Percentiles rank a stretch among this genome's conserved stretches.
These are phyloP conservation scores for Aechmea fasciata DNA, from an alignment of 176 grass and related monocot species.

Conservation along the genomic window DNA sequence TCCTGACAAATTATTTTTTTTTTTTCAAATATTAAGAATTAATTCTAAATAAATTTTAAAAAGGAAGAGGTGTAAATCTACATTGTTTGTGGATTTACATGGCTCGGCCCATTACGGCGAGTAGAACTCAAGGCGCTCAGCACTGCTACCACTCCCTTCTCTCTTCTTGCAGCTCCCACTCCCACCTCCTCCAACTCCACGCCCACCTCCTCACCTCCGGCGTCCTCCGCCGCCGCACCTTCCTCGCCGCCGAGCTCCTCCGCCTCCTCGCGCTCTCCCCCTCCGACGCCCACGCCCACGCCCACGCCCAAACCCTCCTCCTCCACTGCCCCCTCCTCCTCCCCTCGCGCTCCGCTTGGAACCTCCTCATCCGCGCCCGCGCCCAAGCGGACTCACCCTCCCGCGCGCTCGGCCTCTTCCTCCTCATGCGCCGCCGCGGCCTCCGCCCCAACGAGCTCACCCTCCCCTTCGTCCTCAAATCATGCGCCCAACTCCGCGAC, in stretches of 20 bases:
- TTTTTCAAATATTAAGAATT: no score
- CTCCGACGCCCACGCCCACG: constrained; percentile 10
- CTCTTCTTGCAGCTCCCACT: constrained; percentile 16
- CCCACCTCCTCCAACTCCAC: constrained; percentile 33
- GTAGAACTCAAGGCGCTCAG: not conserved
- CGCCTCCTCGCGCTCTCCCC: constrained; percentile 38
- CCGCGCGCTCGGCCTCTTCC: constrained; percentile 7
- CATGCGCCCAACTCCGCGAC: constrained; percentile 30
- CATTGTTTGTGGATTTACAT: not conserved
- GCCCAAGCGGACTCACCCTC: not conserved
- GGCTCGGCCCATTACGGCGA: not conserved
- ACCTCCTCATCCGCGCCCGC: constrained; percentile 18
- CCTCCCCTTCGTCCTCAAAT: constrained; percentile 49
- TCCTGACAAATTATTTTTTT: no score
- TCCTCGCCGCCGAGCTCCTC: constrained; percentile 18
- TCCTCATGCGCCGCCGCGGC: constrained; percentile 20
- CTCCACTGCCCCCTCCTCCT: constrained; percentile 19
- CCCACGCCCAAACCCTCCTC: constrained; percentile 34
- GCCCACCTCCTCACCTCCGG: not conserved
- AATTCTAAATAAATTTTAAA: no score
- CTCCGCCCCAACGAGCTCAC: constrained; percentile 40
- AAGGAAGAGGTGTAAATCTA: no score
- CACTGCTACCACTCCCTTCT: constrained; percentile 24
- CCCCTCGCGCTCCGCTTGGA: constrained; percentile 8
- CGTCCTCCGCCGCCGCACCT: constrained; percentile 9